phyloP scores from a whole-genome alignment of 805 yeast species.

The Metschnikowia rubicola region DNA sequence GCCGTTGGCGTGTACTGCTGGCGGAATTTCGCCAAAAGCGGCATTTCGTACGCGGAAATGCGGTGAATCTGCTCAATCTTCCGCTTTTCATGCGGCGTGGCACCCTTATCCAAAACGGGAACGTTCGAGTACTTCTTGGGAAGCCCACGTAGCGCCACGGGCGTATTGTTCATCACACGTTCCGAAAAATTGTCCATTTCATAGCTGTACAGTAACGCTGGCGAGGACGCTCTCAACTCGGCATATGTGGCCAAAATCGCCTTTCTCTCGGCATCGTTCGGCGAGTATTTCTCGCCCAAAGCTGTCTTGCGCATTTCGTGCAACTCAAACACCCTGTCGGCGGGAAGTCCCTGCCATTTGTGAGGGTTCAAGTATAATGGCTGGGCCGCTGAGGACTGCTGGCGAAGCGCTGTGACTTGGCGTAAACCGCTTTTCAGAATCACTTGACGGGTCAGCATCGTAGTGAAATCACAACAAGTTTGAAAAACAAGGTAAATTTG shows the following conservation, averaged over 20 bases:
- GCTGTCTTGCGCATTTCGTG: constrained; percentile 55
- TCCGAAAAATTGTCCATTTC: constrained; percentile 43
- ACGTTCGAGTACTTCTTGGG: constrained; percentile 38
- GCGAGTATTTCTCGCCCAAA: constrained; percentile 50
- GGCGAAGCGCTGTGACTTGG: constrained; percentile 4
- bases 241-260: constrained; percentile 48
- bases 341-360: constrained; percentile 67
- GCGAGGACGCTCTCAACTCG: constrained; percentile 28
- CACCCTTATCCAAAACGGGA: constrained; percentile 33
- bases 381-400: constrained; percentile 10
- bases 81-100: constrained; percentile 51
- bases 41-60: constrained; percentile 89
- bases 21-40: constrained; percentile 72
- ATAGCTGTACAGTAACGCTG: constrained; percentile 37
- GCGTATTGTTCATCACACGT: constrained; percentile 40
- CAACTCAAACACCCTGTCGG: constrained; percentile 57
- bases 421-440: neutral
- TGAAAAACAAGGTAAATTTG: too few relatives aligned
- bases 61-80: constrained; percentile 73
- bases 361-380: constrained; percentile 58
- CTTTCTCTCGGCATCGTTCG: constrained; percentile 63
- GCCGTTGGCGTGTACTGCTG: constrained; percentile 57
- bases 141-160: constrained; percentile 32
- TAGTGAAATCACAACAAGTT: neutral
- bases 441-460: constrained; percentile 4